These are phyloP conservation scores for Pyrus betulifolia DNA, from an alignment of 306 rosid genomes.

Conservation along the genomic window DNA sequence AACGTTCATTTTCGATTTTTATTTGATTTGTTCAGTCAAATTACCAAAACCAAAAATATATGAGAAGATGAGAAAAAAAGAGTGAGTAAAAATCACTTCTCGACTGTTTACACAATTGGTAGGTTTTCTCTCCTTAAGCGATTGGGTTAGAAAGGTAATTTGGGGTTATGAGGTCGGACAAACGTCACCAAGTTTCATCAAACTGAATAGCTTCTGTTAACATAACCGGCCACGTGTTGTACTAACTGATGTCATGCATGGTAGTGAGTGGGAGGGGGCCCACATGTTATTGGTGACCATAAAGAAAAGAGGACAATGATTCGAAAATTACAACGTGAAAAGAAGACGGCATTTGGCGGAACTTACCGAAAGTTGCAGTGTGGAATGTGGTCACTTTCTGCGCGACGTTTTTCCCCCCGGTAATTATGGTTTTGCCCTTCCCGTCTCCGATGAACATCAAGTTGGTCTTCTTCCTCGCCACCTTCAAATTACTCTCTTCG, in stretches of 20 bases:
- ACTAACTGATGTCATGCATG: slow-evolving; percentile 1
- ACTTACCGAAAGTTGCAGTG: slow-evolving; percentile 82
- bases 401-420: slow-evolving; percentile 42
- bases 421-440: slow-evolving; percentile 58
- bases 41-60: background rate
- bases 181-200: background rate
- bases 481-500: slow-evolving; percentile 72
- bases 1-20: no score
- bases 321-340: background rate
- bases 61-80: rapidly evolving
- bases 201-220: background rate
- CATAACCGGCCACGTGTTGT: slow-evolving; percentile 28
- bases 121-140: no score
- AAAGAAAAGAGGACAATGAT: background rate
- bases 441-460: slow-evolving; percentile 92
- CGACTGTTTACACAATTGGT: no score
- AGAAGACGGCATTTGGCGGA: background rate
- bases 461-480: slow-evolving; percentile 78
- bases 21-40: background rate
- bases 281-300: background rate
- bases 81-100: no score
- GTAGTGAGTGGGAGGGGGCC: background rate
- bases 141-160: background rate
- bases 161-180: background rate
- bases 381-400: slow-evolving; percentile 68